phyloP scores from a whole-genome alignment of 2,329 filamentous ascomycete species.

The Rhinocladiella mackenziei region DNA sequence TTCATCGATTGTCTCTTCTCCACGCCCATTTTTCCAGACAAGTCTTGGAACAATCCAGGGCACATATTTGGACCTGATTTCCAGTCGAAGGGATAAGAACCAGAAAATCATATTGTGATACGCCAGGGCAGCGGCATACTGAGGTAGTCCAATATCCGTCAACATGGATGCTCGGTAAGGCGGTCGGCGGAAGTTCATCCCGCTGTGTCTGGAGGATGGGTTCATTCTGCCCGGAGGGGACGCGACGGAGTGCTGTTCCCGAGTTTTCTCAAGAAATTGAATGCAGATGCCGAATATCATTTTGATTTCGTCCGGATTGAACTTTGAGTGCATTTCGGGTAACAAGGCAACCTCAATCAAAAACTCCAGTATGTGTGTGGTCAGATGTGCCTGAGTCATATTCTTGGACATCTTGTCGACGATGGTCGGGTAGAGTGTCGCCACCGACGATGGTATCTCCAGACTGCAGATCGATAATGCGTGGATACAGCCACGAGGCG shows the following conservation, averaged over 20 bases:
- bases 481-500: constrained; percentile 89
- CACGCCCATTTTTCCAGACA: constrained; percentile 69
- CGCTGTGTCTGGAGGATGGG: constrained; percentile 22
- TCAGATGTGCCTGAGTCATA: constrained; percentile 86
- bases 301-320: constrained; percentile 85
- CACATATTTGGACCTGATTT: constrained; percentile 78
- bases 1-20: constrained; percentile 75
- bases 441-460: constrained; percentile 81
- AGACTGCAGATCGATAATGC: constrained; percentile 92
- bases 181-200: constrained; percentile 22
- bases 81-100: constrained; percentile 85
- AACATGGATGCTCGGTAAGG: constrained; percentile 36
- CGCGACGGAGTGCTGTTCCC: constrained; percentile 51
- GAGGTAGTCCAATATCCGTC: constrained; percentile 70
- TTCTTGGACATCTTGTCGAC: constrained; percentile 92
- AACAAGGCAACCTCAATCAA: constrained; percentile 82
- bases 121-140: constrained; percentile 89
- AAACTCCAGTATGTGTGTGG: constrained; percentile 93
- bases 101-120: constrained; percentile 96
- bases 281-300: constrained; percentile 95
- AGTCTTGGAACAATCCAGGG: constrained; percentile 87
- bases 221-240: constrained; percentile 30
- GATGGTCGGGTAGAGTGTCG: constrained; percentile 78
- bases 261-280: constrained; percentile 83
- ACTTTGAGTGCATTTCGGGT: constrained; percentile 79